Evolutionary conservation across 306 rosid species (phyloP), one percentile per base, ranked within the genome.

Genomic region (Lathyrus tuberosus): DNA sequence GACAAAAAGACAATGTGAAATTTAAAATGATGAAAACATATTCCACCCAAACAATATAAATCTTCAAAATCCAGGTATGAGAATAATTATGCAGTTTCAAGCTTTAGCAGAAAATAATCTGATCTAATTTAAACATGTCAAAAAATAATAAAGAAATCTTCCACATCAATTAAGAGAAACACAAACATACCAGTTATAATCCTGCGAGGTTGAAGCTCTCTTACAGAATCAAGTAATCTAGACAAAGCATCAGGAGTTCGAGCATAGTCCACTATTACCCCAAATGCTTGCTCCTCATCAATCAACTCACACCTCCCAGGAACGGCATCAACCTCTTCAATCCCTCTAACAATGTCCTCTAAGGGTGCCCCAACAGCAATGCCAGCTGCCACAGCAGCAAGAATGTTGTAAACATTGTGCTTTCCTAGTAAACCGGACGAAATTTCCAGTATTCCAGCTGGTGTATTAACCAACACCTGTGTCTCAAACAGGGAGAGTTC

Each of bases 261-360:
- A 74, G 99, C 99, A 86, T 87, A 88, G 82, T 94, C 99, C 75
- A 94, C 99, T 67, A 94, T 83, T 52, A 91, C 99, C 71, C 99
- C 97, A 83, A 80, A 94, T 0, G 99, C 92, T 69, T 91, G 97
- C 75, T 94, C 99, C 89, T 94, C 97, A 0, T 94, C 99, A 74
- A 94, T 91, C 64, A 94, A 78, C 74, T 91, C 99, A 70, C 96
- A 88, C 84, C 97, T 82, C 44, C 96, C 96, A 17, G 96, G 99
- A 84, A 91, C 97, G 14, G 97, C 96, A 71, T 94, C 97, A 44
- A 94, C 96, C 78, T 91, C 97, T 84, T 94, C 99, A 83, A 90
- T 73, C 69, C 99, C 99, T 84, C 95, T 84, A 77, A 94, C 99
- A 75, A 94, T 94, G 74, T 94, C 95, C 81, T 94, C 99, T 60